Evolutionary conservation across 2,329 filamentous ascomycete species (phyloP).

Genomic region (Aspergillus sp.): DNA sequence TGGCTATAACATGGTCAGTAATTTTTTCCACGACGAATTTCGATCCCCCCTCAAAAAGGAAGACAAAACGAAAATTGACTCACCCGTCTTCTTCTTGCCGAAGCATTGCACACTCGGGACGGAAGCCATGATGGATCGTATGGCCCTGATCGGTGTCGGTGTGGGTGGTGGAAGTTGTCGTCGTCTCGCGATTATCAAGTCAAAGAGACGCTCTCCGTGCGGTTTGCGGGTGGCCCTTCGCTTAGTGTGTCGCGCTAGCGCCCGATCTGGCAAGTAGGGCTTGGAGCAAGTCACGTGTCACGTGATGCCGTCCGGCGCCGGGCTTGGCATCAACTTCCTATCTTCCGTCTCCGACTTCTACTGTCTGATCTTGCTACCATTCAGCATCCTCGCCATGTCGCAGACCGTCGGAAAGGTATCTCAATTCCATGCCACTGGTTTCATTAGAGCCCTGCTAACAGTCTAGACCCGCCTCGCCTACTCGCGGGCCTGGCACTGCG

Average conservation of each 20-base stretch:
- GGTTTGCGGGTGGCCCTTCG: slow-evolving; percentile 40
- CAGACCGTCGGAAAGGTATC: slow-evolving; percentile 46
- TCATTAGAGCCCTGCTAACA: slow-evolving; percentile 1
- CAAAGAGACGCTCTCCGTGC: slow-evolving; percentile 18
- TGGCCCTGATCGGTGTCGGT: slow-evolving; percentile 43
- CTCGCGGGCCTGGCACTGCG: slow-evolving; percentile 91
- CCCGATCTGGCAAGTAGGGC: slow-evolving; percentile 20
- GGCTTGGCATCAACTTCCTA: background rate
- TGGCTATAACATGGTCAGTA: slow-evolving; percentile 56
- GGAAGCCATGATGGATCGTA: slow-evolving; percentile 66
- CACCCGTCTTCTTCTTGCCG: slow-evolving; percentile 91
- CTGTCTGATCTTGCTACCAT: too few relatives aligned
- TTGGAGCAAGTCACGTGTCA: slow-evolving; percentile 17
- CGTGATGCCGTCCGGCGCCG: background rate
- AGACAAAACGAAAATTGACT: slow-evolving; percentile 20
- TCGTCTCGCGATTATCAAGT: slow-evolving; percentile 27
- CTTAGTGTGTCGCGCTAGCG: slow-evolving; percentile 37
- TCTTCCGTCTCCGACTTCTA: background rate
- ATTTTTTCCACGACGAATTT: background rate
- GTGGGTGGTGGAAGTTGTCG: slow-evolving; percentile 35
- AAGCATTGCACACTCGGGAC: slow-evolving; percentile 92
- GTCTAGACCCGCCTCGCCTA: slow-evolving; percentile 89
- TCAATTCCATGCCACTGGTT: slow-evolving; percentile 3
- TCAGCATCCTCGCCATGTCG: slow-evolving; percentile 43
- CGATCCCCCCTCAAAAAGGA: slow-evolving; percentile 1